Evolutionary conservation across 192 early-diverging fungal genomes (phyloP).

Genomic region (Gaertneriomyces semiglobifer): DNA sequence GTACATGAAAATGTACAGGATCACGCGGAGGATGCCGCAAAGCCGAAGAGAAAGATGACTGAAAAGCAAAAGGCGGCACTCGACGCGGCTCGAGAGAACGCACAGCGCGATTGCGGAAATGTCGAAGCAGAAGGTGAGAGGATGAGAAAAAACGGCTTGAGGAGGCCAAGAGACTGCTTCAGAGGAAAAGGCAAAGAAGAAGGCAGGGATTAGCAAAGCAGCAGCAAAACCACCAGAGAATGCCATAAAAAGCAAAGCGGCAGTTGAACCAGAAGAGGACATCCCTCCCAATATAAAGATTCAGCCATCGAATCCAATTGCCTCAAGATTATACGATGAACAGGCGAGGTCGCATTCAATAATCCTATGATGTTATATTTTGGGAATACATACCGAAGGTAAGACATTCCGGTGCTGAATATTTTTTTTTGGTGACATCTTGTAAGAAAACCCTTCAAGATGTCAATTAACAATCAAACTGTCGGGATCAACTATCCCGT

Average conservation of each 20-base stretch:
- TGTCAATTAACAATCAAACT: slow-evolving; percentile 1
- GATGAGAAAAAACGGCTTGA: background rate
- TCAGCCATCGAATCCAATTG: too few species aligned
- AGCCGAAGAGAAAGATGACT: background rate
- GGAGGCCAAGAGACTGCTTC: background rate
- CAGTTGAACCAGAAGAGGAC: too few species aligned
- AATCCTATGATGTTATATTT: slow-evolving; percentile 2
- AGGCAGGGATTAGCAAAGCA: background rate
- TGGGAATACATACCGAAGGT: background rate
- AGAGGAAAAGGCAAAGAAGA: background rate
- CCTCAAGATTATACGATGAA: too few species aligned
- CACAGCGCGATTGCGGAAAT: background rate
- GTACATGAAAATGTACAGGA: background rate
- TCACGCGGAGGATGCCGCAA: background rate
- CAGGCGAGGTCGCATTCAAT: background rate
- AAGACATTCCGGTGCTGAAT: background rate
- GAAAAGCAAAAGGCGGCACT: background rate
- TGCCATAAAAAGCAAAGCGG: background rate
- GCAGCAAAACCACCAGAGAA: background rate
- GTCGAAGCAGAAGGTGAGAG: background rate
- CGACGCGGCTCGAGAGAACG: background rate
- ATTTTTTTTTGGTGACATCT: background rate
- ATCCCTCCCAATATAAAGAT: too few species aligned
- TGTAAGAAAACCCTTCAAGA: background rate
- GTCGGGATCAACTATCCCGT: background rate